Conservation (phyloP, 2,329 filamentous ascomycete genomes). For the Dactylellina leptospora region DNA sequence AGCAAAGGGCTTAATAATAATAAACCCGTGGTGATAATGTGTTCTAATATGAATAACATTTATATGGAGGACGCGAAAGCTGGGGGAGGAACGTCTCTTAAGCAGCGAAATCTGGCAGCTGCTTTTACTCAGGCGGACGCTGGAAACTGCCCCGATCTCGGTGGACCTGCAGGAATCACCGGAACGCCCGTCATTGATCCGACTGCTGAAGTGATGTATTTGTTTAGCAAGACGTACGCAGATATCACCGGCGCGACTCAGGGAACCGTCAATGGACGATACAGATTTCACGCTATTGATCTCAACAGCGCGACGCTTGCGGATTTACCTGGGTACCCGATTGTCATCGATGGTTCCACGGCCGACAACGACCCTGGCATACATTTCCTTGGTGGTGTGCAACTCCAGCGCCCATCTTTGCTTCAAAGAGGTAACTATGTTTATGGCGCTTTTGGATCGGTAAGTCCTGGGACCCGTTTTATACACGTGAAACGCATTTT, state of each 20-base stretch:
- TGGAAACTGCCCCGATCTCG: constrained; percentile 31
- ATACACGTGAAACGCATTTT: neutral
- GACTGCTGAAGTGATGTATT: constrained; percentile 62
- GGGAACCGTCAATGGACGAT: constrained; percentile 55
- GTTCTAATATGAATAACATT: constrained; percentile 33
- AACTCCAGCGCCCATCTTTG: constrained; percentile 64
- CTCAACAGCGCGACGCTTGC: constrained; percentile 59
- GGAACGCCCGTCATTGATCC: constrained; percentile 64
- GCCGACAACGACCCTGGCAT: constrained; percentile 64
- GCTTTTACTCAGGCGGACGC: constrained; percentile 17
- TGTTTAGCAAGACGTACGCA: constrained; percentile 63
- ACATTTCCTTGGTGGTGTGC: constrained; percentile 66
- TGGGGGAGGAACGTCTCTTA: constrained; percentile 5
- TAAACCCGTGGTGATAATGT: constrained; percentile 28
- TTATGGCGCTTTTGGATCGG: constrained; percentile 62
- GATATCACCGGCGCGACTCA: constrained; percentile 36
- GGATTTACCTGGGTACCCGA: constrained; percentile 61
- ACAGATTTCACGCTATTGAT: constrained; percentile 58
- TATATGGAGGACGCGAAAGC: constrained; percentile 36
- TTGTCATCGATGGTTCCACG: constrained; percentile 63
- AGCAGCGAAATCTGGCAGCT: constrained; percentile 11
- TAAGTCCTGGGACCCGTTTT: constrained; percentile 12
- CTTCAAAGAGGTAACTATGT: constrained; percentile 12
- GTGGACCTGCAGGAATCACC: constrained; percentile 60
- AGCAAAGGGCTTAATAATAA: constrained; percentile 35